A percentile compares a stretch with the other conserved stretches of the same genome.
phyloP scores from a whole-genome alignment of 73 alveolate genomes.

The Breviolum minutum region DNA sequence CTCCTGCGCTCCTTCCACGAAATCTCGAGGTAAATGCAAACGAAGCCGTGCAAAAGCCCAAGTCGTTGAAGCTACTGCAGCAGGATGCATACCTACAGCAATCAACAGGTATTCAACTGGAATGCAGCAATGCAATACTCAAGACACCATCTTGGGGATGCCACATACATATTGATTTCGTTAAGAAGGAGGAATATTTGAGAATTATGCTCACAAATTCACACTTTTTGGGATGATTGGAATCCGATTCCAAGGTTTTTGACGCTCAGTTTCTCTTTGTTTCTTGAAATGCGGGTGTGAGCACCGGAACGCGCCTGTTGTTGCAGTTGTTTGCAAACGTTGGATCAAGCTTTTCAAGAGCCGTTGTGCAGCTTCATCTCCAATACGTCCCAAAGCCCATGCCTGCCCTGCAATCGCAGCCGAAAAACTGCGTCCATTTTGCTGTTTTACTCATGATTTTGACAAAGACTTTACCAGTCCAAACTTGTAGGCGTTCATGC shows the following conservation, averaged over 20 bases:
- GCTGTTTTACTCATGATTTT: neutral
- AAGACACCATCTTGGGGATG: too few species aligned
- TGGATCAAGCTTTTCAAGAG: neutral
- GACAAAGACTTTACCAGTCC: neutral
- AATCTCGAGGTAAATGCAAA: neutral
- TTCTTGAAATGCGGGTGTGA: neutral
- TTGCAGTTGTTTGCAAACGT: neutral
- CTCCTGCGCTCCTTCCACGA: neutral
- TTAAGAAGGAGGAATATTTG: neutral
- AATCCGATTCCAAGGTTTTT: neutral
- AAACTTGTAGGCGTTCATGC: neutral
- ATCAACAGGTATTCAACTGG: neutral
- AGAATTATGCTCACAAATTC: neutral
- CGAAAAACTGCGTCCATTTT: neutral
- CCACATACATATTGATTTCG: too few species aligned
- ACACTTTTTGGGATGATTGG: neutral
- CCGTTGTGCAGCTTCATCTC: neutral
- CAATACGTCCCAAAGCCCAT: conserved; percentile 14
- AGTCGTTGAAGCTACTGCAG: conserved; percentile 3
- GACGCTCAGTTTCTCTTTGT: neutral
- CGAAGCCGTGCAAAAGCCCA: conserved; percentile 16
- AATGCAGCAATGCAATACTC: too few species aligned
- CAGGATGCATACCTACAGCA: neutral
- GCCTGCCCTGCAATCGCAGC: neutral
- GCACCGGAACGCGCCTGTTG: neutral